Percentiles rank a stretch among this genome's conserved stretches.
Conservation (phyloP, 108 stramenopile genomes). For the Discostella stelligeroides region DNA sequence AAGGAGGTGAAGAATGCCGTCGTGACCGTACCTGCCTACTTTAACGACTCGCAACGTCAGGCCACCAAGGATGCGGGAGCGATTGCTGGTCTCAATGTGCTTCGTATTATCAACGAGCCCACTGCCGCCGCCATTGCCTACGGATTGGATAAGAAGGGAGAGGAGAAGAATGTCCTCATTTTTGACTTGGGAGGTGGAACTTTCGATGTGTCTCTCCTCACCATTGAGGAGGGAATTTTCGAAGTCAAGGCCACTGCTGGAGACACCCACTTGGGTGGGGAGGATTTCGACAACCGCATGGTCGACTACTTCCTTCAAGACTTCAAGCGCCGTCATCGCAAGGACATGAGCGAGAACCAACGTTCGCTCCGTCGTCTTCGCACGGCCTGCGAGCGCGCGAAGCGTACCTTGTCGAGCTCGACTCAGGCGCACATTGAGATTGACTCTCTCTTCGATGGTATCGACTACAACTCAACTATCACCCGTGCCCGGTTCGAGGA, state of each 20-base stretch:
- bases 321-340: constrained; percentile 93
- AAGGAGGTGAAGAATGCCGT: constrained; percentile 99
- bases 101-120: constrained; percentile 99
- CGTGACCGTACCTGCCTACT: constrained; percentile 99
- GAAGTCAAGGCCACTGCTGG: constrained; percentile 99
- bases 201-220: constrained; percentile 97
- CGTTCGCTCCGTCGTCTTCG: constrained; percentile 98
- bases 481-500: constrained; percentile 97
- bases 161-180: constrained; percentile 98
- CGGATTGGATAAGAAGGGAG: constrained; percentile 95
- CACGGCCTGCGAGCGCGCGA: constrained; percentile 99
- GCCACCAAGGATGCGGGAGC: constrained; percentile 99
- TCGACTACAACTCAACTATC: constrained; percentile 99
- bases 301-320: constrained; percentile 96
- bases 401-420: constrained; percentile 98
- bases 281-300: constrained; percentile 99
- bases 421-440: constrained; percentile 99
- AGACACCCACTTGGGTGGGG: constrained; percentile 99
- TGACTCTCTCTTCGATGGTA: constrained; percentile 98
- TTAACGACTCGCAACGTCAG: constrained; percentile 99
- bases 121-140: constrained; percentile 99
- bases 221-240: constrained; percentile 99
- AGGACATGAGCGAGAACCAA: constrained; percentile 92
- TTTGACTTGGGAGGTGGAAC: constrained; percentile 99
- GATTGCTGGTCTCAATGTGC: constrained; percentile 97